A percentile compares a stretch with the other conserved stretches of the same genome.
phyloP scores from a whole-genome alignment of 305 asterid species.

The Fraxinus angustifolia region DNA sequence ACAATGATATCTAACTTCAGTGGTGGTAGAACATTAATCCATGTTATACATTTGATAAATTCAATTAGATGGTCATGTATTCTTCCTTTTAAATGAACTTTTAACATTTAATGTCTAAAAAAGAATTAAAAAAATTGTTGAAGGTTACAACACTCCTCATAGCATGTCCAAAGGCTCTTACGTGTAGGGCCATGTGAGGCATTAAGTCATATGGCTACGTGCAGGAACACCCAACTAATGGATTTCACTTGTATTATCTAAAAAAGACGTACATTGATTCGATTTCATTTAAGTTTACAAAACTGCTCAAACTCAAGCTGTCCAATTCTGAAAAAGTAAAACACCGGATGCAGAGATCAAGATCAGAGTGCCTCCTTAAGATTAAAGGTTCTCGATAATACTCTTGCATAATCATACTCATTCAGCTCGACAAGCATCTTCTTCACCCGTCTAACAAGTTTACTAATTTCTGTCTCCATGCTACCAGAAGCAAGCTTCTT shows the following conservation, averaged over 20 bases:
- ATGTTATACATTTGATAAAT: too few relatives aligned
- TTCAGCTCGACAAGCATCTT: conserved; percentile 90
- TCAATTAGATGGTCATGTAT: too few relatives aligned
- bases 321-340: not conserved
- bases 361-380: conserved; percentile 86
- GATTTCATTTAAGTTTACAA: not conserved
- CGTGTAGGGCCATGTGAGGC: not conserved
- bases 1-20: too few relatives aligned
- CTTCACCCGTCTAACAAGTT: conserved; percentile 65
- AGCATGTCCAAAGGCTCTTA: not conserved
- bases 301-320: conserved; percentile 7
- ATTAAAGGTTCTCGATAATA: conserved; percentile 62
- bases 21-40: too few relatives aligned
- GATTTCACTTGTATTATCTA: not conserved
- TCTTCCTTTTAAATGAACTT: too few relatives aligned
- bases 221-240: not conserved
- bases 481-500: conserved; percentile 37
- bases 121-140: too few relatives aligned
- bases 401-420: conserved; percentile 75
- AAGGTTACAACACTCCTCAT: not conserved
- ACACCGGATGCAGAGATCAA: not conserved
- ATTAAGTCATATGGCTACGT: not conserved
- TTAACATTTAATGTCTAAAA: too few relatives aligned
- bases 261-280: not conserved
- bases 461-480: conserved; percentile 49